Percentiles rank a stretch among this genome's conserved stretches.
Conservation (phyloP, 345 rosid species). For the Carallia pectinifolia region DNA sequence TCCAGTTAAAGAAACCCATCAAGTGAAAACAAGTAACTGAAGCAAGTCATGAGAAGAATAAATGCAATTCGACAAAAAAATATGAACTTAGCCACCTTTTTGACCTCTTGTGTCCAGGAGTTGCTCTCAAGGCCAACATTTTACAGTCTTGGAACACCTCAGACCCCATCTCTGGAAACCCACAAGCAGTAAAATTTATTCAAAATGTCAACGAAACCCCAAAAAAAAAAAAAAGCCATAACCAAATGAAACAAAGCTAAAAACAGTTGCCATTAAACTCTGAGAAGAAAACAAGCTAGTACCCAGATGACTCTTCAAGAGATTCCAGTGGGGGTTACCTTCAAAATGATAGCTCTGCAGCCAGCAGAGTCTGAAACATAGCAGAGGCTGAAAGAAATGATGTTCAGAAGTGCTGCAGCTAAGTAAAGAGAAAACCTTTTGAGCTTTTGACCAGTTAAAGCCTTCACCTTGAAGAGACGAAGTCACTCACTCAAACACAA, state of each 20-base stretch:
- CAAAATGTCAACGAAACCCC: conserved; percentile 9
- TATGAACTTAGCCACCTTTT: conserved; percentile 53
- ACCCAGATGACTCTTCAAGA: conserved; percentile 21
- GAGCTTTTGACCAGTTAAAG: conserved; percentile 43
- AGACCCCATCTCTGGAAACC: conserved; percentile 48
- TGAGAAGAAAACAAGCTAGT: conserved; percentile 18
- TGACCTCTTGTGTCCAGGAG: conserved; percentile 69
- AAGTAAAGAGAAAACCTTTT: conserved; percentile 37
- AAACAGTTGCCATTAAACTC: conserved; percentile 27
- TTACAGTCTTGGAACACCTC: conserved; percentile 46
- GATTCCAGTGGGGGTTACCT: background rate
- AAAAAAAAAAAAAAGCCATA: background rate
- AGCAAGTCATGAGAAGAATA: conserved; percentile 14
- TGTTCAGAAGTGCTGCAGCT: conserved; percentile 7
- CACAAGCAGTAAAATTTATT: conserved; percentile 19
- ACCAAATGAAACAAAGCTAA: conserved; percentile 13
- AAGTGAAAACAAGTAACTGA: conserved; percentile 20
- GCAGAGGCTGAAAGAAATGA: conserved; percentile 20
- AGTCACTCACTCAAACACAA: background rate
- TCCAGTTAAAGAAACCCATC: conserved; percentile 33
- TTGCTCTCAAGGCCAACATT: conserved; percentile 54
- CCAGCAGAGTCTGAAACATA: conserved; percentile 30
- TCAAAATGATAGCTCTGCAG: conserved; percentile 30
- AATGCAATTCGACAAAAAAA: conserved; percentile 30
- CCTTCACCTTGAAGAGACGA: conserved; percentile 35